Base-by-base conservation (phyloP, 495 filamentous ascomycete genomes). In the Poronia punctata region DNA sequence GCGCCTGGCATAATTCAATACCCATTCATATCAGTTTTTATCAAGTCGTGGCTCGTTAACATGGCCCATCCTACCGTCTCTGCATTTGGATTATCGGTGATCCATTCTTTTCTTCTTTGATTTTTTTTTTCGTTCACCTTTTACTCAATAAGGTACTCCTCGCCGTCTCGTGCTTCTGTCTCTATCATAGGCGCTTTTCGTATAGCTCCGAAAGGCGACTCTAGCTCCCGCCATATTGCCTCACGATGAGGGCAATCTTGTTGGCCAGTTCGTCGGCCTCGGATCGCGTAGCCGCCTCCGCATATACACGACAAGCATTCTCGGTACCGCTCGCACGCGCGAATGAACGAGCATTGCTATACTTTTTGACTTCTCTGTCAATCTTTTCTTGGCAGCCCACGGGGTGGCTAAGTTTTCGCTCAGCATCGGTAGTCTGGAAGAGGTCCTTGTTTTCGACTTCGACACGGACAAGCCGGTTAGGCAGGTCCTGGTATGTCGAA, bases 291-390 rank as follows among this genome's bases (percentile, higher is more conserved):
- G 84, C 87, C 11, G 92, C 92, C 64, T 98, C 92, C n/a, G 89
- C 88, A 61, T 98, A 98, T 16, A 98, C 89, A 48, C 92, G 73
- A 42, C 95, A 88, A 1, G 88, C 92, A 64, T 98, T 92, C 63
- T 98, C 92, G 1, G 92, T 98, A 24, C 92, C 92, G 46, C 83
- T 88, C 16, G 92, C 87, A 48, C 92, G 79, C 18, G 87, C 92
- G 60, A 98, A 98, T 29, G 83, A 78, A 29, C 92, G 74, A 4
- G 89, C 92, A 47, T 88, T 82, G 57, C 86, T 88, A 62, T 88
- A 95, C 53, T 94, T 95, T 51, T 80, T 83, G 25, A 95, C 88
- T 29, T 84, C 67, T 19, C 76, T 75, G 62, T 97, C 89, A 49
- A 98, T 95, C 56, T 84, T 75, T 6, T 68, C 71, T 65, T 98